These are phyloP conservation scores for Royoungia palumana DNA, from an alignment of 768 basidiomycete genomes.

Conservation along the genomic window DNA sequence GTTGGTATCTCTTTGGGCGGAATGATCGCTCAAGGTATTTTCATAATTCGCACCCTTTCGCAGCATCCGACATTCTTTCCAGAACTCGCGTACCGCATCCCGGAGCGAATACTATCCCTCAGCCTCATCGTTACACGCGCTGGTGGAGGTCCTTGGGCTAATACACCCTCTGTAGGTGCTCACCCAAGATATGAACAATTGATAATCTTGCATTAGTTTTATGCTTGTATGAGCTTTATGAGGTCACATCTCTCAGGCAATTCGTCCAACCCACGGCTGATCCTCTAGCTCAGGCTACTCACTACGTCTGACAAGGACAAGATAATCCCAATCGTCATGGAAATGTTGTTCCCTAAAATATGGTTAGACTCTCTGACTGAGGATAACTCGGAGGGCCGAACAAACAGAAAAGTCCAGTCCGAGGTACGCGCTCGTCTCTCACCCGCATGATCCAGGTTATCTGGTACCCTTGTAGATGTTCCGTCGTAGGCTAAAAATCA, in stretches of 20 bases:
- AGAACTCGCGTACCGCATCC: slow-evolving; percentile 70
- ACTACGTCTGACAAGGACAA: slow-evolving; percentile 38
- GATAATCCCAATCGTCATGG: slow-evolving; percentile 49
- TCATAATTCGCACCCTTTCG: neutral
- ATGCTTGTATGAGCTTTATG: slow-evolving; percentile 35
- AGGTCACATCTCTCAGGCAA: slow-evolving; percentile 22
- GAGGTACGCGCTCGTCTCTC: slow-evolving; percentile 38
- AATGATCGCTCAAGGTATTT: slow-evolving; percentile 75
- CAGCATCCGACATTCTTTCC: neutral
- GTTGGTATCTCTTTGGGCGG: slow-evolving; percentile 78
- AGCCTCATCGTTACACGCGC: slow-evolving; percentile 68
- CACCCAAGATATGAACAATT: neutral
- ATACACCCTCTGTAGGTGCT: slow-evolving; percentile 58
- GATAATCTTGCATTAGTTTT: slow-evolving; percentile 31
- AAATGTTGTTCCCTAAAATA: slow-evolving; percentile 55
- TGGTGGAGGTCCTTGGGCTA: slow-evolving; percentile 53
- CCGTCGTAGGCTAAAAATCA: slow-evolving; percentile 44
- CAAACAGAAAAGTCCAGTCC: slow-evolving; percentile 58
- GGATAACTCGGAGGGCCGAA: slow-evolving; percentile 53
- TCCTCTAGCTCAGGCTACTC: slow-evolving; percentile 30
- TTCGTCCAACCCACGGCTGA: slow-evolving; percentile 3
- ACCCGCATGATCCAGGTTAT: neutral
- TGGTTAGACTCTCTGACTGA: slow-evolving; percentile 60
- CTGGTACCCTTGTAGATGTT: slow-evolving; percentile 37
- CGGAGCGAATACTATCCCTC: slow-evolving; percentile 64